Base-by-base conservation (phyloP, 495 filamentous ascomycete species). In the Trypethelium eluteriae region DNA sequence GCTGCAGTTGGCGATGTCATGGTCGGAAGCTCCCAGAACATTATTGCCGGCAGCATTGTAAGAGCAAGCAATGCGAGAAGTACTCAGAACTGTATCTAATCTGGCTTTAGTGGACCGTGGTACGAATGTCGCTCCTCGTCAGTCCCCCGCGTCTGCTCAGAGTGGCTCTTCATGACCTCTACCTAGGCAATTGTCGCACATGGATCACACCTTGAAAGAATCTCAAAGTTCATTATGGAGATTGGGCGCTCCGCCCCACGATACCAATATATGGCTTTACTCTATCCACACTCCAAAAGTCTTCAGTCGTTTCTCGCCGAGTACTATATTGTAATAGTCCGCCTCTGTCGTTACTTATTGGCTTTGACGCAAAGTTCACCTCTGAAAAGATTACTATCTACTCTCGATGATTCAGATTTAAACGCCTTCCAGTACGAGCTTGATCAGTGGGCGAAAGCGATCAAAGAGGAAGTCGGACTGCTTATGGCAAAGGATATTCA, bases 21-120 rank as follows among this genome's bases (percentile, higher is more conserved):
- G 16, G 66, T 80, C 62, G 73, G 74, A 67, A 79, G 64, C 74
- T 46, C 41, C 14, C 41, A 46, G 14, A 46, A 46, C 1, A 46
- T 46, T 16, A 7, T 46, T 46, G 41, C 41, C 14, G 1, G 41
- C 41, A 16, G 41, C 1, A 1, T 46, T 46, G 41, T 46, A 46
- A 46, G 41, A 9, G 14, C 9, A 9, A 0, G 0, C 41, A 46
- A 46, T 46, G 14, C 9, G 14, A 7, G 9, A 46, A 46, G 1
- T 46, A 1, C 7, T 46, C 1, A 1, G 0, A 46, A 46, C 7
- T 46, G 41, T 46, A 9, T 7, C 14, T 7, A 0, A 9, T 0
- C 0, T 46, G 7, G 14, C 7, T 16, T 46, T 1, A 46, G 41
- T 46, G 41, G 41, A 46, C 41, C 14, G 1, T 16, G 14, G 41